Evolutionary conservation across 345 rosid species (phyloP).

Genomic region (Citrus sp.): DNA sequence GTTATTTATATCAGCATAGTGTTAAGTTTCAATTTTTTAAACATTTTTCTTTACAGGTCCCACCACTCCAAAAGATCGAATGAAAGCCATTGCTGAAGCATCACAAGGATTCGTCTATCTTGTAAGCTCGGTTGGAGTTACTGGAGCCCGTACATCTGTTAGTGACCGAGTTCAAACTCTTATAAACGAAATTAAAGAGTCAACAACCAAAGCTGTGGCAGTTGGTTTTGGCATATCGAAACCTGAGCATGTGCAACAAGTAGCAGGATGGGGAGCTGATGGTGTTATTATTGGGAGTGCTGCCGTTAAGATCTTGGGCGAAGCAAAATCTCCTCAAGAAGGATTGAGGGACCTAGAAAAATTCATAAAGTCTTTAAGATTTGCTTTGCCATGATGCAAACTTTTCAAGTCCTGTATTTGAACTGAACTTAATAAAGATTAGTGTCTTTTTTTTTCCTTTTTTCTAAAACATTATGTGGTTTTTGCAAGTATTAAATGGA

Average conservation of each 20-base stretch:
- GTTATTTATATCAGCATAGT: too few species aligned
- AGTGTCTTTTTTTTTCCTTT: too few species aligned
- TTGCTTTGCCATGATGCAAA: slow-evolving; percentile 47
- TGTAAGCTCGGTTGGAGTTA: slow-evolving; percentile 81
- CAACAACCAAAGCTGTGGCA: slow-evolving; percentile 69
- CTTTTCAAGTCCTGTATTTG: background rate
- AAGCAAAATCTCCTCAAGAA: slow-evolving; percentile 68
- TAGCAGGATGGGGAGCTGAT: slow-evolving; percentile 85
- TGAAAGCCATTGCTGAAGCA: slow-evolving; percentile 81
- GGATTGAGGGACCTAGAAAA: slow-evolving; percentile 61
- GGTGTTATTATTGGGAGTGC: slow-evolving; percentile 89
- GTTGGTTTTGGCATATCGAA: slow-evolving; percentile 83
- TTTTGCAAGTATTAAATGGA: too few species aligned
- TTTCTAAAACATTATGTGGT: too few species aligned
- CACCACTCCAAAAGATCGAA: slow-evolving; percentile 65
- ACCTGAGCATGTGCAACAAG: slow-evolving; percentile 83
- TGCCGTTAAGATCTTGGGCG: slow-evolving; percentile 64
- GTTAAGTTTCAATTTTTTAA: too few species aligned
- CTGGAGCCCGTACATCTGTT: slow-evolving; percentile 35
- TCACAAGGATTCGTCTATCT: slow-evolving; percentile 87
- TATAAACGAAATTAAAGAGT: slow-evolving; percentile 64
- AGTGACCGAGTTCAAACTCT: slow-evolving; percentile 52
- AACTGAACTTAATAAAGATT: background rate
- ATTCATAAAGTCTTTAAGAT: slow-evolving; percentile 58
- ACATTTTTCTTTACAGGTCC: slow-evolving; percentile 51